Evolutionary conservation across 805 yeast species (phyloP), one percentile per base, ranked within the genome.

Genomic region (Candida coquimbonensis): DNA sequence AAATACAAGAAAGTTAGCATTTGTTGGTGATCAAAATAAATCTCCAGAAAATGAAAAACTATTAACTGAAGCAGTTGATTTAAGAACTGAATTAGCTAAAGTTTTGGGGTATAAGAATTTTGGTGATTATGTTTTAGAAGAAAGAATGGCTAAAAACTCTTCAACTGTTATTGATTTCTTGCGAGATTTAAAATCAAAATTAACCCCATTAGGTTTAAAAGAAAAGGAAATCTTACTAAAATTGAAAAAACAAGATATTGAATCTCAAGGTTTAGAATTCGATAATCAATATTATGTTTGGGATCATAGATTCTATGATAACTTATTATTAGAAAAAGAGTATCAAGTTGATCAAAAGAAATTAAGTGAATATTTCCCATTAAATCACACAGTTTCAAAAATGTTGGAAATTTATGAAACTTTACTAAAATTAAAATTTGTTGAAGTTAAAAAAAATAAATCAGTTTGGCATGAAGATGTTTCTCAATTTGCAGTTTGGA

Each of bases 401-500:
- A 87, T 87, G 93, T 68, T 87, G 46, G 67, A 69, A 9, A 76
- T 87, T 51, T 87, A 83, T 61, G 91, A 83, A 61, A 70, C 68
- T 2, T 70, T 87, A 42, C 81, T 87, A 64, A 78, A 78, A 49
- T 71, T 87, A 48, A 78, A 81, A 60, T 85, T 87, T 60, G 73
- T 74, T 40, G 78, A 77, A 56, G 69, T 61, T 19, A 39, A 49
- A 5, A 64, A 64, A 8, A 54, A 69, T 16, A 67, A 63, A 40
- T 66, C 75, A 13, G 73, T 75, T 14, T 87, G 96, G 96, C 90
- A 87, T 57, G 75, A 73, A 45, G 95, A 87, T 60, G 93, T 85
- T 16, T 78, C 77, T 50, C 83, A 80, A 57, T 78, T 78, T 57
- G 79, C 85, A 3, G 88, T 84, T 44, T 85, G 85, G 82, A 73